phyloP scores from a whole-genome alignment of 495 filamentous ascomycete genomes.

The Hyaloscypha variabilis region DNA sequence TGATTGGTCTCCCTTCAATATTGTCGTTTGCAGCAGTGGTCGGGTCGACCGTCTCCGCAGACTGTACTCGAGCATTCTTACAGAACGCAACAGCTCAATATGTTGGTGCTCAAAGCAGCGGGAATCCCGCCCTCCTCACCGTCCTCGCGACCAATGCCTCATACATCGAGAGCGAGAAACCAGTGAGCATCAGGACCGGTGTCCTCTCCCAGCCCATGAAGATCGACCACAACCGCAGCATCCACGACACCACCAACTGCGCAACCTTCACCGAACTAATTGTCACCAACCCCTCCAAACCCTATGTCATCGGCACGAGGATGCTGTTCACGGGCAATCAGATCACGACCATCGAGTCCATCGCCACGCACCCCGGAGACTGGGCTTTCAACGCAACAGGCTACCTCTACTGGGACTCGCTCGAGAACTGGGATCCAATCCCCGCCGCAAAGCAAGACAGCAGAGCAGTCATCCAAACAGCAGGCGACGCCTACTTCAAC shows the following conservation, averaged over 20 bases:
- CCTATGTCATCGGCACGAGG: constrained; percentile 31
- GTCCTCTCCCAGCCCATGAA: constrained; percentile 38
- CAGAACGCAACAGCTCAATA: constrained; percentile 34
- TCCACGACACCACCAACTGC: constrained; percentile 41
- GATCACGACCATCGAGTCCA: constrained; percentile 22
- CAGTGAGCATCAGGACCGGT: constrained; percentile 34
- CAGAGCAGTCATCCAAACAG: constrained; percentile 44
- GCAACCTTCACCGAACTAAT: constrained; percentile 46
- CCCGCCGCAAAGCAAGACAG: constrained; percentile 40
- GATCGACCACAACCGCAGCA: constrained; percentile 42
- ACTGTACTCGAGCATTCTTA: constrained; percentile 38
- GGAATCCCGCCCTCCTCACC: constrained; percentile 25
- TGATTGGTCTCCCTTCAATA: neutral
- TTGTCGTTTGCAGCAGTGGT: neutral
- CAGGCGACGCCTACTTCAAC: constrained; percentile 50
- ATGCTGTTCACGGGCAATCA: constrained; percentile 15
- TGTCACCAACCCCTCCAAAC: constrained; percentile 25
- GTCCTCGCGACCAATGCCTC: constrained; percentile 33
- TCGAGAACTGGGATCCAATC: constrained; percentile 45
- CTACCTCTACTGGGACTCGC: constrained; percentile 34
- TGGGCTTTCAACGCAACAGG: constrained; percentile 37
- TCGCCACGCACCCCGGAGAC: constrained; percentile 26
- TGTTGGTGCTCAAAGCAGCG: constrained; percentile 36
- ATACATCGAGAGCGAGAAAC: constrained; percentile 43
- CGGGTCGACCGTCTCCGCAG: constrained; percentile 19